Evolutionary conservation across 441 rosid species (phyloP), one percentile per base, ranked within the genome.

Genomic region (Capsella rubella): DNA sequence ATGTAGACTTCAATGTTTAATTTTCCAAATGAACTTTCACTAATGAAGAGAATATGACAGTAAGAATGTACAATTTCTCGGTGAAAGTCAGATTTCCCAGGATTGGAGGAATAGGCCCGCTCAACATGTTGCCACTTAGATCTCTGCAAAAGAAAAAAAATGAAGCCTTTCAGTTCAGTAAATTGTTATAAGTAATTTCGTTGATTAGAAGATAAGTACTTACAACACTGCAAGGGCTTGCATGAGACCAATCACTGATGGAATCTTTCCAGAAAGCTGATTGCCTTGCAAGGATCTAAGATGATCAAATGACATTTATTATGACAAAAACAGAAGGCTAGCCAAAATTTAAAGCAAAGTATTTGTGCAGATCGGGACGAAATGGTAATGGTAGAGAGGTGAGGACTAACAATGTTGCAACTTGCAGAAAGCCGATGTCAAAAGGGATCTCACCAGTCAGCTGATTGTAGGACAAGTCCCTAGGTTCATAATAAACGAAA

Each of bases 181-280:
- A 29, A 40, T 7, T 16, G 58, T 59, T 4, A 54, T 18, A 56
- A 47, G 8, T 37, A 47, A 58, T 58, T 67, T 55, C 0, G 7
- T 28, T 56, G 37, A 29, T 31, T 53, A 69, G 64, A 64, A 69
- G 70, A 66, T 40, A 61, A 68, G 76, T 57, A 80, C 99, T 87
- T 84, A 94, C 99, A 94, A 66, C 21, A 94, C 99, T 63, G 99
- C 97, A 76, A 94, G 99, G 15, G 99, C 99, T 82, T 94, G 99
- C 99, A 94, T 94, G 14, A 94, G 87, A 76, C 99, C 99, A 59
- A 94, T 86, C 61, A 94, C 99, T 9, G 91, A 85, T 14, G 99
- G 99, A 53, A 94, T 90, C 81, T 79, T 74, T 56, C 99, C 99
- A 5, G 84, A 84, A 8, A 94, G 86, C 72, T 37, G 88, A 84